phyloP scores from a whole-genome alignment of 2,329 filamentous ascomycete species.

The Sodiomyces alkalinus region DNA sequence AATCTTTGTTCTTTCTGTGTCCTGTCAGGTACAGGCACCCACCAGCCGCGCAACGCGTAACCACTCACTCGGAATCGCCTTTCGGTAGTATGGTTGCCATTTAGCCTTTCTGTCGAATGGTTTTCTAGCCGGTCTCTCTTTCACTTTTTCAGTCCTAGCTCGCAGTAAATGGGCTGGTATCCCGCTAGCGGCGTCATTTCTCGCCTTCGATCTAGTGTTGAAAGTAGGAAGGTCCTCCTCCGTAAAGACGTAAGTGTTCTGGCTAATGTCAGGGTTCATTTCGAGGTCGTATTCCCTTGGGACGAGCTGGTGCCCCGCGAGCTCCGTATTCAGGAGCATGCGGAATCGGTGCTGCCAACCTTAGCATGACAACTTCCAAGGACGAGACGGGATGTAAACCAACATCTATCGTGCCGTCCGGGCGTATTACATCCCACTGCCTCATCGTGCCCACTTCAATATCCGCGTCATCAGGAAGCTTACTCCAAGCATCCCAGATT shows the following conservation, averaged over 20 bases:
- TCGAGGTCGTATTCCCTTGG: conserved; percentile 81
- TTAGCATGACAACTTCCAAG: too few relatives aligned
- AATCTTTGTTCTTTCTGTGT: conserved; percentile 60
- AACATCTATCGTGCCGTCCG: conserved; percentile 29
- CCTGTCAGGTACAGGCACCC: background rate
- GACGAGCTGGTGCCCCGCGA: conserved; percentile 55
- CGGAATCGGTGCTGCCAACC: conserved; percentile 30
- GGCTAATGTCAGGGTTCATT: conserved; percentile 28
- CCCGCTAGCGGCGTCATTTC: conserved; percentile 40
- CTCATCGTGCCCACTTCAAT: conserved; percentile 66
- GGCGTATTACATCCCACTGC: conserved; percentile 38
- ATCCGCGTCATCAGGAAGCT: conserved; percentile 65
- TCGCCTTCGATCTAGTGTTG: conserved; percentile 39
- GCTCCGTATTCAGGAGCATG: conserved; percentile 53
- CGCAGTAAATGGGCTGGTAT: conserved; percentile 42
- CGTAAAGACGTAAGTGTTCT: conserved; percentile 80
- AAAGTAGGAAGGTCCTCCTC: conserved; percentile 67
- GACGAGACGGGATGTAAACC: background rate
- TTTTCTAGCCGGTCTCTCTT: conserved; percentile 31
- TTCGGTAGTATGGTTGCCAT: conserved; percentile 47
- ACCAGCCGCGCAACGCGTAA: background rate
- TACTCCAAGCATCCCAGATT: conserved; percentile 66
- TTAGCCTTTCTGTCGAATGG: conserved; percentile 25
- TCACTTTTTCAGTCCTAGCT: conserved; percentile 22
- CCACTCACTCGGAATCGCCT: conserved; percentile 58